Percentiles rank a stretch among this genome's conserved stretches.
phyloP scores from a whole-genome alignment of 1,139 yeast genomes.

The Magnusiomyces tetraspermus region DNA sequence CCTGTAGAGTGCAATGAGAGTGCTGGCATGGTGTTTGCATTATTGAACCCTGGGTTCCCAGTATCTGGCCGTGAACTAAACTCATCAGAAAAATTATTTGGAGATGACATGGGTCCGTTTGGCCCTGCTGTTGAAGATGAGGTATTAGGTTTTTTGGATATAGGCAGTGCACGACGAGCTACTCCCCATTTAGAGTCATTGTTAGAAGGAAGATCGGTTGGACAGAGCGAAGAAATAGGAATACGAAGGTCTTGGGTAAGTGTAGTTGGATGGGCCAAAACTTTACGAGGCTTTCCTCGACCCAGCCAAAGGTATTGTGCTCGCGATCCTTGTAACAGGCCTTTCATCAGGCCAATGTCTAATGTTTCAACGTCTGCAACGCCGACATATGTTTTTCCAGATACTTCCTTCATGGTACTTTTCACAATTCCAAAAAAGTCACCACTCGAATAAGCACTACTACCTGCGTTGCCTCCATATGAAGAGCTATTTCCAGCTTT shows the following conservation, averaged over 20 bases:
- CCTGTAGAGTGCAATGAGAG: too few relatives aligned
- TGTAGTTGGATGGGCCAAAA: constrained; percentile 2
- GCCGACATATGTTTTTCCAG: constrained; percentile 36
- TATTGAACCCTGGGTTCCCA: too few relatives aligned
- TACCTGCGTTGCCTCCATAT: neutral
- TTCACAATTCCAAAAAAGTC: constrained; percentile 62
- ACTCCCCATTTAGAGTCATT: constrained; percentile 14
- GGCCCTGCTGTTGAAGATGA: neutral
- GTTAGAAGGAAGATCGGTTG: constrained; percentile 13
- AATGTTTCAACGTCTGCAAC: constrained; percentile 44
- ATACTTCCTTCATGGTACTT: constrained; percentile 62
- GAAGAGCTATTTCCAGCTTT: too few relatives aligned
- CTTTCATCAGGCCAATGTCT: constrained; percentile 40
- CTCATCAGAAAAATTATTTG: neutral
- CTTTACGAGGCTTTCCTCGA: constrained; percentile 29
- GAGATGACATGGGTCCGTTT: neutral
- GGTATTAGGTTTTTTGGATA: constrained; percentile 6
- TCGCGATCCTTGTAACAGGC: constrained; percentile 38
- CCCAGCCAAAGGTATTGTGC: constrained; percentile 44
- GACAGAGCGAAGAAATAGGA: constrained; percentile 21
- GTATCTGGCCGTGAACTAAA: too few relatives aligned
- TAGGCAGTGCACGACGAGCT: constrained; percentile 10
- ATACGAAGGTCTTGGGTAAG: constrained; percentile 18
- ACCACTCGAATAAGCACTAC: constrained; percentile 26
- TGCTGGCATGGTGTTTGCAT: too few relatives aligned